Evolutionary conservation across 2,329 filamentous ascomycete species (phyloP), one percentile per base, ranked within the genome.

Genomic region (Cytospora piceicola): DNA sequence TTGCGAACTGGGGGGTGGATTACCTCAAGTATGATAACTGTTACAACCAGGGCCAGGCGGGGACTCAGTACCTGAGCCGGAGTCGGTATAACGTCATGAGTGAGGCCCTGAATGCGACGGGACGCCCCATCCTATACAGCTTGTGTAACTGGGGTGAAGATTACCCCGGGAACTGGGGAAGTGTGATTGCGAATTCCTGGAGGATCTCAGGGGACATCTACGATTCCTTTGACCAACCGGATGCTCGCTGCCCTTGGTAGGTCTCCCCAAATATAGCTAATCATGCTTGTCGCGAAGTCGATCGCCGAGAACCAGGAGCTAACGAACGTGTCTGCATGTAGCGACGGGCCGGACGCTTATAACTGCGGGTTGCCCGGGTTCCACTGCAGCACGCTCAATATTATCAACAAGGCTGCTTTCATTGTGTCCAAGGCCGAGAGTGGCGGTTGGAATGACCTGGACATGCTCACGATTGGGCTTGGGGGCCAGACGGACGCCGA

Each of bases 21-120:
- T 83, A 83, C 58, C 73, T 84, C 46, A 85, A 85, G 74, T 84
- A 84, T 68, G 82, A 84, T 68, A 83, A 83, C 69, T 84, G 82
- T 69, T 75, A 75, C 65, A 73, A 75, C 54, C 71, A 71, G 61
- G 72, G 72, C 32, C 58, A 69, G 5, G 70, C 69, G 55, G 73
- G 73, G 24, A 71, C 70, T 20, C 72, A 71, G 54, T 64, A 70
- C 32, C 71, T 72, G 52, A 74, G 72, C 9, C 74, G 71, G 61
- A 71, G 72, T 63, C 65, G 72, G n/a, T 76, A 72, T 68, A 71
- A 70, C 39, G 69, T 68, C 61, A 77, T 78, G 76, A 66, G 73
- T 15, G 71, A 77, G 60, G 77, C 76, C 7, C 68, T 78, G 39
- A 72, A 72, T 22, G 70, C 70, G 22, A 75, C 75, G 2, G 73